Percentiles rank a stretch among this genome's conserved stretches.
Evolutionary conservation across 2,329 filamentous ascomycete species (phyloP).

Genomic region (Arthroderma uncinatum): DNA sequence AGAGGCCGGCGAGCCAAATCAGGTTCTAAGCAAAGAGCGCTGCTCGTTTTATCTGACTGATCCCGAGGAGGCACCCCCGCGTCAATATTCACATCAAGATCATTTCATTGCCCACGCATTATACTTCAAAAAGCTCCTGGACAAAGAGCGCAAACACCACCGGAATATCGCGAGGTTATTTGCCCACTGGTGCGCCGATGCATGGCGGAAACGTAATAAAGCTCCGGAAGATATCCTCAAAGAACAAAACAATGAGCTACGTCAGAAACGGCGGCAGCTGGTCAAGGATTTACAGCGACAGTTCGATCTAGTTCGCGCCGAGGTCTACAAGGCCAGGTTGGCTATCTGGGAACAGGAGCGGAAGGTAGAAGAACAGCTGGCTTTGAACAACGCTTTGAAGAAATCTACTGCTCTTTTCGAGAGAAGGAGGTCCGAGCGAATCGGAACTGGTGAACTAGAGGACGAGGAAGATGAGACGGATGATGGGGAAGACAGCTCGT

Average conservation of each 20-base stretch:
- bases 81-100: constrained; percentile 78
- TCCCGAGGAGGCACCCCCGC: constrained; percentile 58
- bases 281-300: constrained; percentile 52
- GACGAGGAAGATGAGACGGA: constrained; percentile 58
- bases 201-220: constrained; percentile 33
- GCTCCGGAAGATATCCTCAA: constrained; percentile 62
- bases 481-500: constrained; percentile 28
- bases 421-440: constrained; percentile 33
- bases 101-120: constrained; percentile 69
- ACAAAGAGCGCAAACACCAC: constrained; percentile 68
- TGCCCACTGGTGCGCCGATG: constrained; percentile 45
- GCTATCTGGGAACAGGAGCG: constrained; percentile 49
- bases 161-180: constrained; percentile 64
- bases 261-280: constrained; percentile 60
- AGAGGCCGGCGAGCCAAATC: constrained; percentile 61
- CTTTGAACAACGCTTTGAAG: constrained; percentile 42
- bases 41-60: constrained; percentile 67
- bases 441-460: constrained; percentile 45
- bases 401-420: constrained; percentile 42
- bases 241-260: constrained; percentile 59
- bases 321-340: constrained; percentile 47
- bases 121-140: constrained; percentile 69
- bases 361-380: constrained; percentile 41
- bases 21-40: constrained; percentile 57
- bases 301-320: constrained; percentile 48